A percentile compares a stretch with the other conserved stretches of the same genome.
Evolutionary conservation across 2,329 filamentous ascomycete genomes (phyloP).

Genomic region (Fusarium incarnatum): DNA sequence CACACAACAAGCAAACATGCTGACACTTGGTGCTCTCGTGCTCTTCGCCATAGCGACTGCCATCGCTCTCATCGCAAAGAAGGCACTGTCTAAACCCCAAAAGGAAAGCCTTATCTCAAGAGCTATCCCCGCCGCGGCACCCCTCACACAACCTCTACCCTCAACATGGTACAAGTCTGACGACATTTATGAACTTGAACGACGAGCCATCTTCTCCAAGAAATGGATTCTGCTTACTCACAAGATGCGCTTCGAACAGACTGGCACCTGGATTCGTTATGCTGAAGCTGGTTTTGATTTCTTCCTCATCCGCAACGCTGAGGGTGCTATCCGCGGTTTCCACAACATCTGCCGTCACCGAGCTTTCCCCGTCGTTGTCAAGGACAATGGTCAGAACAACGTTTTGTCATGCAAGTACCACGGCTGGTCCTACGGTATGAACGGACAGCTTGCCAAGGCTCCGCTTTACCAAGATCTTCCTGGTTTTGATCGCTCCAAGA

Average conservation of each 20-base stretch:
- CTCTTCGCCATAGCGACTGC: constrained; percentile 14
- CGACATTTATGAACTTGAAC: constrained; percentile 67
- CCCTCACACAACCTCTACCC: constrained; percentile 34
- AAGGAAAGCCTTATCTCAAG: constrained; percentile 26
- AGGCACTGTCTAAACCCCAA: constrained; percentile 22
- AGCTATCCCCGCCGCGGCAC: constrained; percentile 21
- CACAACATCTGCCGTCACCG: constrained; percentile 73
- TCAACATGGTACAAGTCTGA: constrained; percentile 61
- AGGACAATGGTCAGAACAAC: constrained; percentile 61
- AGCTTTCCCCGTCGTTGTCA: constrained; percentile 67
- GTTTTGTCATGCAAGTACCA: constrained; percentile 72
- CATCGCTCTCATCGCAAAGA: constrained; percentile 5
- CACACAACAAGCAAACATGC: constrained; percentile 6
- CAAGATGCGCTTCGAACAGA: constrained; percentile 60
- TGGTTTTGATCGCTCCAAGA: constrained; percentile 66
- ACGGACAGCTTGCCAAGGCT: constrained; percentile 70
- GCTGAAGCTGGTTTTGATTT: constrained; percentile 67
- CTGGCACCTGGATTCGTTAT: constrained; percentile 67
- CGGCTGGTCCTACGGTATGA: constrained; percentile 70
- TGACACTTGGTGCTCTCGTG: constrained; percentile 19
- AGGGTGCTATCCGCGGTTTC: constrained; percentile 68
- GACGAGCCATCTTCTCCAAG: constrained; percentile 67
- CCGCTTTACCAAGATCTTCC: constrained; percentile 67
- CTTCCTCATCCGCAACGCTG: constrained; percentile 63
- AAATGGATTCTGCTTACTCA: constrained; percentile 68